Evolutionary conservation across 1,284 basidiomycete genomes (phyloP), one percentile per base, ranked within the genome.

Genomic region (Agroathelia rolfsii): DNA sequence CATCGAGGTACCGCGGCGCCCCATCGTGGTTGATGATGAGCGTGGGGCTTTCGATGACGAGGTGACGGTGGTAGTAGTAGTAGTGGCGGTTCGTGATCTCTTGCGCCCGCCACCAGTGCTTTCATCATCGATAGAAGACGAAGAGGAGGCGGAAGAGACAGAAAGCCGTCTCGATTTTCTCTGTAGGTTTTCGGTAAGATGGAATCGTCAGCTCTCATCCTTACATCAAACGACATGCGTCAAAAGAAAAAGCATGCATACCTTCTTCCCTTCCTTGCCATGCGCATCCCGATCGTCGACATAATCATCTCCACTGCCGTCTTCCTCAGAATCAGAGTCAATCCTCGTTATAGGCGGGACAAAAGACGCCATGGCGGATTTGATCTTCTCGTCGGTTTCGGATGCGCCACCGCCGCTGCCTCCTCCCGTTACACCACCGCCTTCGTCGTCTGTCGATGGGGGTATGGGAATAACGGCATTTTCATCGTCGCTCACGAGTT

Each of bases 301-400:
- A 50, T 80, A 78, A 44, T 84, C 81, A 42, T 84, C 80, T 41
- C 70, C 78, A 47, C 72, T 78, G 32, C 61, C 67, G 23, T 69
- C 65, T 21, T 61, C 65, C 24, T 69, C 70, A 3, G 74, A 69
- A 40, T 71, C 71, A 6, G 65, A 64, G 13, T 36, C 36, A 4
- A 42, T 39, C 14, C 38, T 16, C 6, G 11, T 11, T 21, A 9
- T 15, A 21, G 12, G n/a, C n/a, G n/a, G n/a, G n/a, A n/a, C n/a
- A n/a, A n/a, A n/a, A n/a, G n/a, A n/a, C n/a, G 50, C 20, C 49
- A 52, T 31, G 34, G 48, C 22, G 14, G 50, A 20, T 36, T 45
- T 36, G 10, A 52, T 16, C 38, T 42, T 36, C 40, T 51, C 39
- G 36, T 41, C 38, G 26, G 38, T 29, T 43, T 53, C 30, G 41